Evolutionary conservation across 2,329 filamentous ascomycete species (phyloP).

Genomic region (Aureobasidium vineae): DNA sequence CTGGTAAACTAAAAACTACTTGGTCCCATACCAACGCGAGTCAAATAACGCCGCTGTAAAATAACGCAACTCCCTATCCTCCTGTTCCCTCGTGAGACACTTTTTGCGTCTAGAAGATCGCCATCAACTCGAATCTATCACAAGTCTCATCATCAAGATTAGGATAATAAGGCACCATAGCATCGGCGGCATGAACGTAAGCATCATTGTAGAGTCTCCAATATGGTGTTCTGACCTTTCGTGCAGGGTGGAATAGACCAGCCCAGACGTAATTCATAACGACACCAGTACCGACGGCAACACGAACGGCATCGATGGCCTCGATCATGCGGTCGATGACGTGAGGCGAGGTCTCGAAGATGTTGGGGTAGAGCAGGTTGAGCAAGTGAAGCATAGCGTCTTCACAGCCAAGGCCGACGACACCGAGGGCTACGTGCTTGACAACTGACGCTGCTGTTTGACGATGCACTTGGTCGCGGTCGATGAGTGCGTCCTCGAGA

Average conservation of each 20-base stretch:
- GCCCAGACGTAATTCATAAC: slow-evolving; percentile 99
- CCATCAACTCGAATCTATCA: slow-evolving; percentile 68
- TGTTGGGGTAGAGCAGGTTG: slow-evolving; percentile 92
- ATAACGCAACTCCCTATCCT: background rate
- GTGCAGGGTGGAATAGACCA: slow-evolving; percentile 91
- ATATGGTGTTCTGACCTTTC: slow-evolving; percentile 92
- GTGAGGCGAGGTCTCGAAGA: slow-evolving; percentile 97
- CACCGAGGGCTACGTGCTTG: slow-evolving; percentile 95
- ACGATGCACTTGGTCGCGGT: slow-evolving; percentile 95
- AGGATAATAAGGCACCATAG: slow-evolving; percentile 96
- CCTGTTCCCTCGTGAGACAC: background rate
- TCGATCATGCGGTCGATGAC: slow-evolving; percentile 98
- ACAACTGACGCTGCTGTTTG: slow-evolving; percentile 96
- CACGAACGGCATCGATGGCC: slow-evolving; percentile 91
- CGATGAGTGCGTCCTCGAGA: slow-evolving; percentile 94
- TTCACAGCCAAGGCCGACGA: slow-evolving; percentile 96
- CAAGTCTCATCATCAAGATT: slow-evolving; percentile 77
- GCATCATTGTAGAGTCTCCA: slow-evolving; percentile 97
- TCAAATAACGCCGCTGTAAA: background rate
- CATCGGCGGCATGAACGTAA: slow-evolving; percentile 89
- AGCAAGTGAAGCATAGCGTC: slow-evolving; percentile 98
- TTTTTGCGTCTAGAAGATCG: slow-evolving; percentile 26
- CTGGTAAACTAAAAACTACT: background rate
- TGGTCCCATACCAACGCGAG: background rate
- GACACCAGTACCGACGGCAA: slow-evolving; percentile 86